phyloP scores from a whole-genome alignment of 495 filamentous ascomycete species.

The Delitschia confertaspora region DNA sequence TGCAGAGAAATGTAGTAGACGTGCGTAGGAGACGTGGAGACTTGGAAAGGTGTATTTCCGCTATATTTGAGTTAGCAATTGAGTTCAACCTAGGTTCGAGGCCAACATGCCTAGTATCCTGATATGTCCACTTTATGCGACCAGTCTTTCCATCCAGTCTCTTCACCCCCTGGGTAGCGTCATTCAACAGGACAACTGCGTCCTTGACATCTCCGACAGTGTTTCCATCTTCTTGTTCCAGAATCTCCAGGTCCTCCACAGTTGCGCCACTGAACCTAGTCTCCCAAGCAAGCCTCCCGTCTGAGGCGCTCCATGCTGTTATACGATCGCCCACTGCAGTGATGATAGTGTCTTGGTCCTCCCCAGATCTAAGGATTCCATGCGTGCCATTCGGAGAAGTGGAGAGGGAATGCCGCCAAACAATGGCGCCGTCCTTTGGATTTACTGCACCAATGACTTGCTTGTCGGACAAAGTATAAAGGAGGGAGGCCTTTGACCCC shows the following conservation, averaged over 20 bases:
- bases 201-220: constrained; percentile 47
- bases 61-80: constrained; percentile 35
- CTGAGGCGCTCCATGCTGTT: constrained; percentile 74
- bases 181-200: constrained; percentile 59
- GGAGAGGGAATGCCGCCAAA: constrained; percentile 77
- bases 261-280: constrained; percentile 44
- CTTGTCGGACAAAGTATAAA: constrained; percentile 83
- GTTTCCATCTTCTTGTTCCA: constrained; percentile 56
- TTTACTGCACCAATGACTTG: constrained; percentile 80
- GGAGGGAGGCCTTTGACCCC: constrained; percentile 72
- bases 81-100: neutral
- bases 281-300: constrained; percentile 70
- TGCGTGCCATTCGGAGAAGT: constrained; percentile 14
- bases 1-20: constrained; percentile 72
- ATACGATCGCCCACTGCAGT: constrained; percentile 59
- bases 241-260: constrained; percentile 72
- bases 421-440: constrained; percentile 68
- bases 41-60: constrained; percentile 64
- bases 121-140: constrained; percentile 66
- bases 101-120: constrained; percentile 47
- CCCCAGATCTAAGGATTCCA: constrained; percentile 59
- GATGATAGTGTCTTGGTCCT: constrained; percentile 64
- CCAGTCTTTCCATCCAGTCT: constrained; percentile 66
- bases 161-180: constrained; percentile 47
- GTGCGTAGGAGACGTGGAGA: constrained; percentile 64